A percentile compares a stretch with the other conserved stretches of the same genome.
These are phyloP conservation scores for Papiliotrema flavescens DNA, from an alignment of 1,284 basidiomycete species.

Conservation along the genomic window DNA sequence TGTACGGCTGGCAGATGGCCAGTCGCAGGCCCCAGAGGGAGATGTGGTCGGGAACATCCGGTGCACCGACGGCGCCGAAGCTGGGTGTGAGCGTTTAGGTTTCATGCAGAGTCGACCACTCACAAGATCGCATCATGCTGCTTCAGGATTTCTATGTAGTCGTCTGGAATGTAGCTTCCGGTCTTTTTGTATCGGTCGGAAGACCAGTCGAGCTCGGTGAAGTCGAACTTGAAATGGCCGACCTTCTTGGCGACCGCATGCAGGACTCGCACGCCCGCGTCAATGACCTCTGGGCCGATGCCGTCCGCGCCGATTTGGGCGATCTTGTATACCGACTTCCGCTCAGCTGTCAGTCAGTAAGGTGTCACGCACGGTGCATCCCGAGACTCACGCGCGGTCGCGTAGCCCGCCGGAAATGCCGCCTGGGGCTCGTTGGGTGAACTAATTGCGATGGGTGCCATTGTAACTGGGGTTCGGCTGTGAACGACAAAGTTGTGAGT, in stretches of 20 bases:
- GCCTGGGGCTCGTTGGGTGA: neutral
- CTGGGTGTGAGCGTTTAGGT: constrained; percentile 2
- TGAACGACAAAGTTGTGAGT: neutral
- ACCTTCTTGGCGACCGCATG: constrained; percentile 34
- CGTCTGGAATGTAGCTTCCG: constrained; percentile 48
- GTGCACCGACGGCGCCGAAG: constrained; percentile 50
- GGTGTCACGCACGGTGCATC: neutral
- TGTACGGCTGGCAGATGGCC: constrained; percentile 56
- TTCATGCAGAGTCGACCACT: neutral
- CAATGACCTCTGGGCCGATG: constrained; percentile 56
- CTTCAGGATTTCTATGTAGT: constrained; percentile 46
- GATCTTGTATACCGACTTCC: constrained; percentile 49
- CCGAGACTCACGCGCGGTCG: constrained; percentile 10
- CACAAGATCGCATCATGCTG: constrained; percentile 48
- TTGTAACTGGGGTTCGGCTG: neutral
- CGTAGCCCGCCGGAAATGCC: constrained; percentile 16
- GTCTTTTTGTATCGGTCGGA: constrained; percentile 40
- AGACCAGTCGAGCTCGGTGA: constrained; percentile 48
- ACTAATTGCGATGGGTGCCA: constrained; percentile 13
- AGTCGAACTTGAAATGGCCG: constrained; percentile 43
- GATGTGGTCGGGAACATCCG: constrained; percentile 56
- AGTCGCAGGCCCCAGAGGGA: constrained; percentile 56
- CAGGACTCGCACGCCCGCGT: constrained; percentile 46
- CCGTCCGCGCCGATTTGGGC: constrained; percentile 58
- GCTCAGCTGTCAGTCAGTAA: constrained; percentile 18